phyloP scores from a whole-genome alignment of 2,329 filamentous ascomycete species.

The Magnaporthiopsis rhizophila region DNA sequence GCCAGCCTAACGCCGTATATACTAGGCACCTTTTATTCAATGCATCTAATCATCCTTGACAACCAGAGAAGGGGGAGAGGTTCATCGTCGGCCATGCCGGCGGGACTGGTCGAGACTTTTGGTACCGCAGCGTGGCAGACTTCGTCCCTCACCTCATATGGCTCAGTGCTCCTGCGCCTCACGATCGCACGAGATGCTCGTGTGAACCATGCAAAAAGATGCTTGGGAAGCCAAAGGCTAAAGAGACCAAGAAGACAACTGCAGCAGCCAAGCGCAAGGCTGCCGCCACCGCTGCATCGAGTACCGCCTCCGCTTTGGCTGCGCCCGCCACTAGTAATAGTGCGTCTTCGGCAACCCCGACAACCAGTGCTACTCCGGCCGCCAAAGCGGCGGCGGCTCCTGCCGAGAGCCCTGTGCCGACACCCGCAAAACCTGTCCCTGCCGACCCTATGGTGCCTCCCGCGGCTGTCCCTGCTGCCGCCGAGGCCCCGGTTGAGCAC shows the following conservation, averaged over 20 bases:
- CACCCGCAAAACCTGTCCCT: constrained; percentile 5
- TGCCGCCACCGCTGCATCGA: not conserved
- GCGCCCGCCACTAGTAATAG: not conserved
- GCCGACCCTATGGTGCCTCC: not conserved
- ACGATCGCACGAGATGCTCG: constrained; percentile 40
- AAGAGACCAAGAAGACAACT: constrained; percentile 3
- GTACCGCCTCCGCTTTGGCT: not conserved
- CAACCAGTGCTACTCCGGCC: not conserved
- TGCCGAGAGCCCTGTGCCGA: constrained; percentile 1
- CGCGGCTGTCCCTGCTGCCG: not conserved
- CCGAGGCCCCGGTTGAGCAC: not conserved
- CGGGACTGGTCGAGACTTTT: constrained; percentile 12
- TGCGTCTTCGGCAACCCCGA: not conserved
- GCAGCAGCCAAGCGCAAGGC: constrained; percentile 4
- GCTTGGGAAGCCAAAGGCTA: constrained; percentile 14
- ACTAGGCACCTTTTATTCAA: too few species aligned
- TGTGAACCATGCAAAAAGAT: constrained; percentile 37
- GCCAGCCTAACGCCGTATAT: not conserved
- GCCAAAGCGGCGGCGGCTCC: constrained; percentile 4
- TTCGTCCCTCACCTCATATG: constrained; percentile 45
- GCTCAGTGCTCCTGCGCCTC: constrained; percentile 36
- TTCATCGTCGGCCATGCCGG: constrained; percentile 15
- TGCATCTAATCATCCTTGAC: not conserved
- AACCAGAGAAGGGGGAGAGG: constrained; percentile 62
- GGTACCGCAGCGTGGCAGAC: constrained; percentile 44